Evolutionary conservation across 768 basidiomycete species (phyloP).

Genomic region (Omphalotus guepiniiformis): DNA sequence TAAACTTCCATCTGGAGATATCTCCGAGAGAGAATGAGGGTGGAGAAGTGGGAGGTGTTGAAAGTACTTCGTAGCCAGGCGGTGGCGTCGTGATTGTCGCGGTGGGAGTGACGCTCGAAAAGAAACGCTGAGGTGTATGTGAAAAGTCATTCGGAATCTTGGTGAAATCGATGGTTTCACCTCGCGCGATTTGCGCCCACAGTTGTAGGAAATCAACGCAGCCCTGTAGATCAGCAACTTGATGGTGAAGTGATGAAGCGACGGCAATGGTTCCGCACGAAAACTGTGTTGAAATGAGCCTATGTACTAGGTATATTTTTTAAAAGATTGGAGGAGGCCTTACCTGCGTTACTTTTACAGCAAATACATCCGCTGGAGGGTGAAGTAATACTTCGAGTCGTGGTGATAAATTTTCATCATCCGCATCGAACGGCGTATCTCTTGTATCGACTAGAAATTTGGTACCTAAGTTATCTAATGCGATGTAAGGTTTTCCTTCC

Average conservation of each 20-base stretch:
- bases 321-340: not conserved
- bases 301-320: not conserved
- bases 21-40: not conserved
- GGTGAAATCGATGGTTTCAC: not conserved
- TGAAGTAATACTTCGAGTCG: no score
- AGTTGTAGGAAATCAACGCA: conserved; percentile 2
- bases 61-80: not conserved
- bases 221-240: conserved; percentile 2
- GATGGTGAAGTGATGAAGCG: not conserved
- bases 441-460: no score
- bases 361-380: not conserved
- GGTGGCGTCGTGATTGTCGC: not conserved
- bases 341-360: conserved; percentile 4
- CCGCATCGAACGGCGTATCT: no score
- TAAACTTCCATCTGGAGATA: conserved; percentile 7
- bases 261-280: conserved; percentile 6
- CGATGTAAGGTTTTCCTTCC: no score
- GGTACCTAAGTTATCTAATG: no score
- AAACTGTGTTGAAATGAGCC: conserved; percentile 4
- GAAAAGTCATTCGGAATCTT: not conserved
- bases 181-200: not conserved
- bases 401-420: no score
- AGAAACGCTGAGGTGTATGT: not conserved
- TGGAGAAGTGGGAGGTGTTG: not conserved
- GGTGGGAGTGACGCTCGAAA: not conserved